Base-by-base conservation (phyloP, 371 early-diverging fungal species). In the Nosema granulosis region DNA sequence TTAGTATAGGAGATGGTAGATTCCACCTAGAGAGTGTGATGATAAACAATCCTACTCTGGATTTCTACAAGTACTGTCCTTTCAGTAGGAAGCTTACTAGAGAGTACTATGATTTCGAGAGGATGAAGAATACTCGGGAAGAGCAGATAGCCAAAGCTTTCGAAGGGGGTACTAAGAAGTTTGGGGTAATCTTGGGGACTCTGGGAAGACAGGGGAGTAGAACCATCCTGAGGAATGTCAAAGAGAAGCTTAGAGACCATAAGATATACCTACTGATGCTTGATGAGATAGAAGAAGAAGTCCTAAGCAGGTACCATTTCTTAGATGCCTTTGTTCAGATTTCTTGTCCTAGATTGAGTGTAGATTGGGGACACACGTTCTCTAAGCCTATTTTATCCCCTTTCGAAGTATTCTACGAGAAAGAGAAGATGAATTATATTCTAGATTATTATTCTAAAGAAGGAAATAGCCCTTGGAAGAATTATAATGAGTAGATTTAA, bases 11-110 rank as follows among this genome's bases (percentile, higher is more conserved):
- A 49, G 99, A 99, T 81, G 99, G 99, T 9, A 88, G 97, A 49
- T 99, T 99, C 84, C 99, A 99, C 87, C 87, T 99, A 37, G 99
- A 99, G 82, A 91, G 95, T 31, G 93, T 95, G 76, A 95, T 99
- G 95, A 96, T 99, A 59, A 90, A 92, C 61, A 99, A 99, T 83
- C 96, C 97, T 9, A 81, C 85, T 0, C 82, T 93, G 52, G 89
- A 89, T 28, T 94, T 93, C 22, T 97, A 90, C 85, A 90, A 92
- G 82, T 98, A 99, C 85, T 96, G 97, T 81, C 99, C 99, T 1
- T 96, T 95, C 77, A 87, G 88, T 37, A 92, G 92, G 76, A 89
- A 88, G 74, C 90, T 97, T 71, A 93, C 94, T 4, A 84, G 91
- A 24, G 99, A 99, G 81, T 86, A 88, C 49, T 97, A 96, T 86